Evolutionary conservation across 176 grass and related monocot species (phyloP), one percentile per base, ranked within the genome.

Genomic region (Pontederia crassipes): DNA sequence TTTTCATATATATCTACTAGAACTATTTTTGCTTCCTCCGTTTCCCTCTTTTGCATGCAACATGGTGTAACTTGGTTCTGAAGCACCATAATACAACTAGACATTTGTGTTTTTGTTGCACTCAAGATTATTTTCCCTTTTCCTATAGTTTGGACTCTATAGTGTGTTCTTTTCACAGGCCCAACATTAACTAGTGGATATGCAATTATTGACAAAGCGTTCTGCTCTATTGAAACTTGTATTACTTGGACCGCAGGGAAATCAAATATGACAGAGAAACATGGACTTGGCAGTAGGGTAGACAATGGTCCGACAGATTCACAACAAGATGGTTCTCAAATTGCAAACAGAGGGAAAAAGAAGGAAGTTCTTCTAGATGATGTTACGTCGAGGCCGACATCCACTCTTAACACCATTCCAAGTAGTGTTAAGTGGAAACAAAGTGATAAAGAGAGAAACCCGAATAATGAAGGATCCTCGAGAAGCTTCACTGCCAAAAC

Each of bases 401-500:
- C 26, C 26, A 76, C 58, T 17, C 50, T 29, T 63, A 46, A 59
- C 67, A 15, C 20, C 12, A 24, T 64, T 45, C 16, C 63, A 80
- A 69, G 77, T 61, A 79, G 80, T 20, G 55, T 74, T 60, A 92
- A 80, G 78, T 92, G 77, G 74, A 92, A 92, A 75, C 86, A 72
- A 62, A 59, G 64, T 48, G 77, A 87, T 5, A 75, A 50, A 63
- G 81, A 84, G 71, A 75, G 72, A 72, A 76, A 76, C 18, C 83
- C 77, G 65, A 78, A 1, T 55, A 86, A 82, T 62, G 88, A 87
- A 58, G 75, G 59, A 59, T 77, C 67, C 2, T 62, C 63, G 28
- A 91, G 79, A 69, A 81, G 78, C 46, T 81, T 80, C 14, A 48
- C 73, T 71, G 26, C 67, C 47, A 90, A 75, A 61, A 68, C 71